A percentile compares a stretch with the other conserved stretches of the same genome.
Conservation (phyloP, 169 alveolate genomes). For the Eimeria maxima region DNA sequence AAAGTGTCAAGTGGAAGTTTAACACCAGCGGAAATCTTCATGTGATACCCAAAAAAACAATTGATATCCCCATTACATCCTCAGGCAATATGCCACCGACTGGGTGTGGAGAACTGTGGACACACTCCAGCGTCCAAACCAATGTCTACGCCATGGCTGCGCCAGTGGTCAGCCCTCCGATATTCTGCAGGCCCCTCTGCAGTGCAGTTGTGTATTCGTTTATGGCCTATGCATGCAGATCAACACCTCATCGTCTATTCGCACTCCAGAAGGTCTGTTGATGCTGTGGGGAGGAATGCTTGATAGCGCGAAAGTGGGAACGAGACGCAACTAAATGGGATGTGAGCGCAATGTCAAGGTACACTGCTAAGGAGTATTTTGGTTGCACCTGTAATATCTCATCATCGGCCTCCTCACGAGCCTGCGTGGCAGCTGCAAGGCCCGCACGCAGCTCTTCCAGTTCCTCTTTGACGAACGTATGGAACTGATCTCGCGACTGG, state of each 20-base stretch:
- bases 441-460: constrained; percentile 57
- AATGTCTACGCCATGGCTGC: constrained; percentile 2
- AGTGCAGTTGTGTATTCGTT: constrained; percentile 62
- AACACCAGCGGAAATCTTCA: not conserved
- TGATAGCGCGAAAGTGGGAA: not conserved
- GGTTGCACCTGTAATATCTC: constrained; percentile 39
- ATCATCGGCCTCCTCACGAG: constrained; percentile 57
- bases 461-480: constrained; percentile 48
- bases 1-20: not conserved
- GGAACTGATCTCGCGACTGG: constrained; percentile 41
- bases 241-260: not conserved
- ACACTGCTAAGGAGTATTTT: not conserved
- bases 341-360: not conserved
- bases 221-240: not conserved
- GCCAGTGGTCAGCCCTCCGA: constrained; percentile 33
- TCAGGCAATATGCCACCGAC: not conserved
- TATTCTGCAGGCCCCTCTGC: constrained; percentile 41
- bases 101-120: not conserved
- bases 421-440: constrained; percentile 49
- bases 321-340: not conserved
- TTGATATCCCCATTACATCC: not conserved
- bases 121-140: not conserved
- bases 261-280: not conserved
- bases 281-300: not conserved
- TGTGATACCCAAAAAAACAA: not conserved